Evolutionary conservation across 2,329 filamentous ascomycete genomes (phyloP).

Genomic region (Ophiostoma ips): DNA sequence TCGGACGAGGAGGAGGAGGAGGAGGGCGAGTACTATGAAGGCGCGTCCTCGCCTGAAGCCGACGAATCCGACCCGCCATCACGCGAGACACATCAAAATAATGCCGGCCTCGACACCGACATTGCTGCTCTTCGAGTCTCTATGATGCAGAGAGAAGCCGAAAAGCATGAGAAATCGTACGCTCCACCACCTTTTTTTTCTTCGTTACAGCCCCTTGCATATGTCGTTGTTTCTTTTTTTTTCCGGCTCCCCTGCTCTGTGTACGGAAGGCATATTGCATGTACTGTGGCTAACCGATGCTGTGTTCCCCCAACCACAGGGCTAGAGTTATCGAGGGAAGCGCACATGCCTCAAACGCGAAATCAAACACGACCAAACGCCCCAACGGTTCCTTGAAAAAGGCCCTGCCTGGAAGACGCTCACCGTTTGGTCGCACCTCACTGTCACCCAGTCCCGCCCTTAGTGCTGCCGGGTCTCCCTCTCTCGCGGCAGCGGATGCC

Average conservation of each 20-base stretch:
- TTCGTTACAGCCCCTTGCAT: not conserved
- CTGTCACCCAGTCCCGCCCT: constrained; percentile 36
- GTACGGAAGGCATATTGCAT: constrained; percentile 3
- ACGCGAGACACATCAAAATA: constrained; percentile 15
- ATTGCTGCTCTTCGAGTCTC: constrained; percentile 35
- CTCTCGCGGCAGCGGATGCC: constrained; percentile 33
- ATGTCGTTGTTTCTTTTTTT: not conserved
- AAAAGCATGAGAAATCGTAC: constrained; percentile 33
- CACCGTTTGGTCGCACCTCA: constrained; percentile 12
- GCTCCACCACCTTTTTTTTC: constrained; percentile 9
- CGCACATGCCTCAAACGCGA: constrained; percentile 10
- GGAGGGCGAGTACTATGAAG: constrained; percentile 13
- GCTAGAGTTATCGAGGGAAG: constrained; percentile 23
- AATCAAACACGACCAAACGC: constrained; percentile 14
- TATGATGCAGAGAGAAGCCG: constrained; percentile 28
- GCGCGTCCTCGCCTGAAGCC: constrained; percentile 10
- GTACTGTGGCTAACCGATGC: constrained; percentile 10
- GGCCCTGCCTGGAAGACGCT: constrained; percentile 11
- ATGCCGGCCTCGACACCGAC: constrained; percentile 32
- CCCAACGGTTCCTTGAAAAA: constrained; percentile 12
- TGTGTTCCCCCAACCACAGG: constrained; percentile 18
- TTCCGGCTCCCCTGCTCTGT: not conserved
- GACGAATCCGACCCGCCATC: constrained; percentile 7
- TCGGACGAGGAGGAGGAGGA: constrained; percentile 13
- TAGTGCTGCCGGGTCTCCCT: constrained; percentile 39